Evolutionary conservation across 2,329 filamentous ascomycete species (phyloP), one percentile per base, ranked within the genome.

Genomic region (Trichophyton rubrum): DNA sequence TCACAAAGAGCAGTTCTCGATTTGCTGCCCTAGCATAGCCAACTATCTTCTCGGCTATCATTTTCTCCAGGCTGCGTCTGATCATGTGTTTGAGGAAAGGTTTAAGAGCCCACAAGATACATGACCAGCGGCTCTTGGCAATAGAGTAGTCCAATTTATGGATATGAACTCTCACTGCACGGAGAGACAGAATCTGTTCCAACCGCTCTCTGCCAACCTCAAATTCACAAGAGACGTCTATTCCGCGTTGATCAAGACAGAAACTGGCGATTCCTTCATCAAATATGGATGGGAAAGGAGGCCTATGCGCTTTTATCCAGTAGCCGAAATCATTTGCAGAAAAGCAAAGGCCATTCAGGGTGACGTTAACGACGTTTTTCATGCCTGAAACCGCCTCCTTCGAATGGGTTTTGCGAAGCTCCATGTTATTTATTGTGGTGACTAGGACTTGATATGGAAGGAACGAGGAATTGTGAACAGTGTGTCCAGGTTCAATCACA

Each of bases 191-290:
- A 9, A 97, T 87, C 67, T 91, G 84, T 68, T 96, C 91, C 1
- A 95, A 74, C 1, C 81, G 79, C 64, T 91, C 87, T 62, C 85
- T 85, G 56, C 86, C 87, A 59, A 97, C 83, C 69, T 95, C 90
- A 0, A 96, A 76, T 66, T 96, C 90, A 4, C 96, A 76, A 30
- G 88, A 84, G 57, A 97, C 82, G 71, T 96, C 92, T 61, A 96
- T 84, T 17, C 92, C 92, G 20, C 88, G 83, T 66, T 92, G 85
- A 71, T 96, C 92, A 3, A 97, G 82, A 51, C 84, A 83, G 73
- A 97, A 90, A 33, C 87, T 89, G 3, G 88, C 89, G 56, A 96
- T 88, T 3, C 92, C 92, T 71, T 90, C 82, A 67, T 96, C 90
- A 1, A 84, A 82, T 33, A 96, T 79, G 51, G 59, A 63, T 24